phyloP scores from a whole-genome alignment of 768 basidiomycete species.

The Hericium rajendrae region DNA sequence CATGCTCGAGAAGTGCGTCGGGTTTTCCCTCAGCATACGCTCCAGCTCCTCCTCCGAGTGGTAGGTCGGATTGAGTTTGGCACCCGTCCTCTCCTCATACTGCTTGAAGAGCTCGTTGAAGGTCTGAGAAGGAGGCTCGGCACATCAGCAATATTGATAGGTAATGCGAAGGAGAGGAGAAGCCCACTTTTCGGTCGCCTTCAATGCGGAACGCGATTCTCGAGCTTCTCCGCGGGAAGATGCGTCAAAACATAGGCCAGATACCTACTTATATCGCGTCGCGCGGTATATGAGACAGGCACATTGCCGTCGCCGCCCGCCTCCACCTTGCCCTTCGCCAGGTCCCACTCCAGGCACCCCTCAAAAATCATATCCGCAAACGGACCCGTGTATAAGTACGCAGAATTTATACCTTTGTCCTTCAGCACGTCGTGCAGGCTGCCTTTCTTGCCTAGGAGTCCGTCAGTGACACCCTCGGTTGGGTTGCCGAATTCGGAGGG shows the following conservation, averaged over 20 bases:
- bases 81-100: constrained; percentile 13
- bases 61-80: constrained; percentile 11
- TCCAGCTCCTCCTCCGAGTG: constrained; percentile 6
- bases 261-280: constrained; percentile 3
- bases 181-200: not conserved
- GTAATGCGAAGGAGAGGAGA: not conserved
- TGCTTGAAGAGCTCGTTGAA: constrained; percentile 14
- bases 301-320: constrained; percentile 13
- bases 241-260: too few species aligned
- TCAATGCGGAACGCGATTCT: too few species aligned
- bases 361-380: constrained; percentile 6
- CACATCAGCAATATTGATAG: too few species aligned
- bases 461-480: constrained; percentile 6
- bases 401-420: constrained; percentile 5
- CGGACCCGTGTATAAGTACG: constrained; percentile 12
- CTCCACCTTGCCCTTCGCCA: constrained; percentile 7
- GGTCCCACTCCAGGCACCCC: constrained; percentile 1
- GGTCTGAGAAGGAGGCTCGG: not conserved
- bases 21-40: constrained; percentile 8
- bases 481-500: constrained; percentile 22
- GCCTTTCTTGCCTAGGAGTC: constrained; percentile 2
- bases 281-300: constrained; percentile 11
- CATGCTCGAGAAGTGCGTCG: constrained; percentile 1
- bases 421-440: constrained; percentile 2
- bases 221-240: too few species aligned